Evolutionary conservation across 148 eudicot species (phyloP), one percentile per base, ranked within the genome.

Genomic region (Fallopia convolvulus): DNA sequence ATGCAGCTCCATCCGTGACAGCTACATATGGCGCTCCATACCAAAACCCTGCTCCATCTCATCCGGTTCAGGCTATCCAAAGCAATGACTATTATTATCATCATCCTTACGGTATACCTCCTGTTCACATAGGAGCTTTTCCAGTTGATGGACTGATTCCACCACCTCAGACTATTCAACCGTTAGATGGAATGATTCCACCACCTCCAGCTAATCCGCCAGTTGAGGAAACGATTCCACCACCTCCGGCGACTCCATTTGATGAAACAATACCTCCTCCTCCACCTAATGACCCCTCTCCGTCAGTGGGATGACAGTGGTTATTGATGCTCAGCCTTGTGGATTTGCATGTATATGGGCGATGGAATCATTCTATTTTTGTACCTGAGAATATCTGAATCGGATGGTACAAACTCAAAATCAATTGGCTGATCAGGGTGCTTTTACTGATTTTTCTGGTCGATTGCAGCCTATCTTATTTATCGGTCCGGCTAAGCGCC

Each of bases 21-120:
- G 85, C 78, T 68, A 83, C 86, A 1, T 77, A 85, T 56, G 81
- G 81, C 8, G 82, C 78, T 20, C 66, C 84, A 30, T 86, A 80
- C 78, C 77, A 81, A 74, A 86, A 48, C 74, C 60, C 80, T 68
- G 84, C 79, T 53, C 75, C 80, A n/a, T 77, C 79, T 10, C 82
- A 86, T 77, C 89, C 86, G 72, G 56, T 77, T 42, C 74, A 72
- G 63, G 32, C 79, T 47, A 75, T 83, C 85, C 92, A 79, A 26
- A 80, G 79, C 61, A 80, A 82, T 65, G 94, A 86, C 68, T 83
- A 88, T 8, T 91, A 82, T 77, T 83, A 77, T 65, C 85, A 77
- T 65, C 85, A 86, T 72, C 58, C 85, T 32, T 85, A 85, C 60
- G 81, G 88, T 75, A 79, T 84, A 63, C 79, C 79, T 72, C 85